These are phyloP conservation scores for Trichoderma parareesei DNA, from an alignment of 495 filamentous ascomycete genomes.

Conservation along the genomic window DNA sequence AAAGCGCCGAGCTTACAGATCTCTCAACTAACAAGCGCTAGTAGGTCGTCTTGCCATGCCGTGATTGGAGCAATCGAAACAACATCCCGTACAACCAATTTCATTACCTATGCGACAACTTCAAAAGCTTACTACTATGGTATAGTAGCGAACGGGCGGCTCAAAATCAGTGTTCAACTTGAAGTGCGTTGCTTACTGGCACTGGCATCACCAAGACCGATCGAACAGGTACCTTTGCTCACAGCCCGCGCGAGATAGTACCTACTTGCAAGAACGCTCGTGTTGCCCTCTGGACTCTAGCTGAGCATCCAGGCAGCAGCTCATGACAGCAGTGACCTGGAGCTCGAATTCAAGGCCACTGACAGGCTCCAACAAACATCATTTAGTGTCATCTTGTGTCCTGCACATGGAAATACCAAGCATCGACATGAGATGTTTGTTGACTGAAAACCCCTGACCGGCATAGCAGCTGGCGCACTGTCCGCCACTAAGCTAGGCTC, in stretches of 20 bases:
- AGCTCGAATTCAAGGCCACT: too few species aligned
- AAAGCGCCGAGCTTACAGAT: neutral
- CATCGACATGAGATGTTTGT: neutral
- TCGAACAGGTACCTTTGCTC: neutral
- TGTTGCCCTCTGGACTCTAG: too few species aligned
- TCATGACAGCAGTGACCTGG: too few species aligned
- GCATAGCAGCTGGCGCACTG: conserved; percentile 1
- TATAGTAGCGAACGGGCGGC: neutral
- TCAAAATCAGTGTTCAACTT: neutral
- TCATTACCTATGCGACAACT: neutral
- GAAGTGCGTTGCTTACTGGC: neutral
- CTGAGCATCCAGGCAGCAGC: too few species aligned
- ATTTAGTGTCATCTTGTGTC: too few species aligned
- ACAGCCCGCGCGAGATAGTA: neutral
- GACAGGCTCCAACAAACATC: too few species aligned
- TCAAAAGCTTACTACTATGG: neutral
- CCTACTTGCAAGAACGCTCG: too few species aligned
- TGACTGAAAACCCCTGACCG: neutral
- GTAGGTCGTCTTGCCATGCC: neutral
- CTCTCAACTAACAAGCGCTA: neutral
- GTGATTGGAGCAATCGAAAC: neutral
- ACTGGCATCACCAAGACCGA: neutral
- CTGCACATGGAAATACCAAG: too few species aligned
- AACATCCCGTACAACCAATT: neutral
- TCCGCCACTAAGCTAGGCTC: neutral